Evolutionary conservation across 2,329 filamentous ascomycete species (phyloP).

Genomic region (Calonectria naviculata): DNA sequence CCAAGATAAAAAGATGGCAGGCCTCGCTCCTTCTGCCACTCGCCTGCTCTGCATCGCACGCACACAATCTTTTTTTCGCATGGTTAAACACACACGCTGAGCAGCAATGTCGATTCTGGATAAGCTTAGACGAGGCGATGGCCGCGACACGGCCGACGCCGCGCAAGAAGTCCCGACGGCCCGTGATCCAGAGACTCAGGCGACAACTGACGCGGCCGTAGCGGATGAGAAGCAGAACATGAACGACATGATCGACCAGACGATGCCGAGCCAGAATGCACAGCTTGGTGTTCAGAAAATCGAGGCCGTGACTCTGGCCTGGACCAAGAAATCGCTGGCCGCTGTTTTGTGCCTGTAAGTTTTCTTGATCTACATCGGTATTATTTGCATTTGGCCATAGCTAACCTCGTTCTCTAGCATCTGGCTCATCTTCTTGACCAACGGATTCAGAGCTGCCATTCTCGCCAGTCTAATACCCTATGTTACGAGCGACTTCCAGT

Average conservation of each 20-base stretch:
- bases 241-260: conserved; percentile 21
- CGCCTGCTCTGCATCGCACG: neutral
- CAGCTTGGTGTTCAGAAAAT: conserved; percentile 53
- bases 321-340: conserved; percentile 52
- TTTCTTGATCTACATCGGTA: too few species aligned
- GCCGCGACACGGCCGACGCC: neutral
- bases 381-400: too few species aligned
- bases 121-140: neutral
- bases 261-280: conserved; percentile 35
- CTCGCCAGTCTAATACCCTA: conserved; percentile 55
- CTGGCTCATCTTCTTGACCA: conserved; percentile 63
- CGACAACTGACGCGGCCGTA: neutral
- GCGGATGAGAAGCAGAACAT: conserved; percentile 32
- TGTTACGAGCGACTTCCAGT: conserved; percentile 62
- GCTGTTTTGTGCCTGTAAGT: conserved; percentile 47
- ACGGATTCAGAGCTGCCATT: conserved; percentile 59
- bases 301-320: conserved; percentile 53
- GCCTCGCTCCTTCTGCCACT: neutral
- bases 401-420: conserved; percentile 42
- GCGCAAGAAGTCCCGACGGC: neutral
- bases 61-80: neutral
- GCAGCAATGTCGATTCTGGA: neutral
- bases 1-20: neutral
- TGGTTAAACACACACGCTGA: too few species aligned
- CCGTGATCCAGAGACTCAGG: neutral